phyloP scores from a whole-genome alignment of 257 asterid species.

The Henckelia pumila region DNA sequence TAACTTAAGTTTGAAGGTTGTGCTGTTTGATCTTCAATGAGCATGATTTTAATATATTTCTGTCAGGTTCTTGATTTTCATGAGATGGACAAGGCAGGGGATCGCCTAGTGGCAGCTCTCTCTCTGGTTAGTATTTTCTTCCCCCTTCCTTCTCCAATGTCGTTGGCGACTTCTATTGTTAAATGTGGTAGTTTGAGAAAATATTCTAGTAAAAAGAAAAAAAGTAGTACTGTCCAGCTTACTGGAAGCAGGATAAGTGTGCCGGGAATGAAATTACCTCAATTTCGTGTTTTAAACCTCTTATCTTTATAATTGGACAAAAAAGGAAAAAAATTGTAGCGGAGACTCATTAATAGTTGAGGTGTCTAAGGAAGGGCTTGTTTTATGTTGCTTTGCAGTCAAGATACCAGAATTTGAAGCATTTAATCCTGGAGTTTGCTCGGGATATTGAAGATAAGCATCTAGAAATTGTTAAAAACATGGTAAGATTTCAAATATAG shows the following conservation, averaged over 20 bases:
- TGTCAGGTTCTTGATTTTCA: slow-evolving; percentile 81
- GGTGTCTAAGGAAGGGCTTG: slow-evolving; percentile 15
- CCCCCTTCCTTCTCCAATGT: not conserved
- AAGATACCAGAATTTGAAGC: slow-evolving; percentile 81
- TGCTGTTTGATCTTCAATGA: slow-evolving; percentile 23
- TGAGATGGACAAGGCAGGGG: slow-evolving; percentile 76
- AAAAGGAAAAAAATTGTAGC: slow-evolving; percentile 1
- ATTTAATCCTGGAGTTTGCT: slow-evolving; percentile 83
- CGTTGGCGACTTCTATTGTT: not conserved
- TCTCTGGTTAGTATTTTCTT: slow-evolving; percentile 54
- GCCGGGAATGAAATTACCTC: not conserved
- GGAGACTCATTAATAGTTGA: slow-evolving; percentile 6
- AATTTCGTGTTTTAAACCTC: slow-evolving; percentile 3
- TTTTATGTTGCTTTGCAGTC: slow-evolving; percentile 49
- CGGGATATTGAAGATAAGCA: slow-evolving; percentile 80
- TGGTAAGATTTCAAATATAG: slow-evolving; percentile 40
- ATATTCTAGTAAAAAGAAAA: slow-evolving; percentile 2
- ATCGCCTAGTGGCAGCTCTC: slow-evolving; percentile 83
- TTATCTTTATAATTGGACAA: slow-evolving; percentile 1
- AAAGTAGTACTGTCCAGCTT: not conserved
- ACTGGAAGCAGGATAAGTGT: not conserved
- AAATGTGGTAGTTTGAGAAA: slow-evolving; percentile 2
- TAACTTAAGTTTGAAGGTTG: not conserved
- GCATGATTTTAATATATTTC: not conserved
- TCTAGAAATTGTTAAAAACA: slow-evolving; percentile 57